Conservation (phyloP, 768 basidiomycete genomes). For the Boletus tomentosulus region DNA sequence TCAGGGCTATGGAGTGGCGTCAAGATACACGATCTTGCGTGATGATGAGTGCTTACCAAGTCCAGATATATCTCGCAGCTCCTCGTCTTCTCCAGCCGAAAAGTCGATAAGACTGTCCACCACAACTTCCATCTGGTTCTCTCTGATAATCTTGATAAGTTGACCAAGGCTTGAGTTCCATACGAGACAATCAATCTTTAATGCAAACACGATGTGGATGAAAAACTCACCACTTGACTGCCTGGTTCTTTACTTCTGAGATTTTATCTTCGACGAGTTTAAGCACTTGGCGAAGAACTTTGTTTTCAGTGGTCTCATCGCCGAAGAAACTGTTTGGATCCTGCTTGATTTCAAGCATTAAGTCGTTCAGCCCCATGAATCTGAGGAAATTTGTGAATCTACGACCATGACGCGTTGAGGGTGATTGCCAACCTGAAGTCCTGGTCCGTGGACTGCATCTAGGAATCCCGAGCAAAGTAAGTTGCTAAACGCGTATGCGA, state of each 20-base stretch:
- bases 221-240: constrained; percentile 80
- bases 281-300: constrained; percentile 80
- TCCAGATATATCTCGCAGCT: constrained; percentile 89
- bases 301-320: constrained; percentile 83
- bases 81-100: constrained; percentile 84
- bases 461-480: constrained; percentile 9
- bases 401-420: constrained; percentile 13
- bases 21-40: neutral
- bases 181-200: neutral
- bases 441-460: constrained; percentile 92
- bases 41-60: constrained; percentile 51
- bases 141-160: constrained; percentile 84
- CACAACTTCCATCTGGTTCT: constrained; percentile 77
- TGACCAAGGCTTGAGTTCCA: constrained; percentile 69
- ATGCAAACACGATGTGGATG: neutral
- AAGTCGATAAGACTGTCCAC: constrained; percentile 88
- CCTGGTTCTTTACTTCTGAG: constrained; percentile 97
- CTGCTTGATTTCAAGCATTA: constrained; percentile 83
- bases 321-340: constrained; percentile 72
- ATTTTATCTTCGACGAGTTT: constrained; percentile 90
- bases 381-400: constrained; percentile 38
- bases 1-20: constrained; percentile 59
- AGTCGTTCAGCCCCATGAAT: constrained; percentile 95
- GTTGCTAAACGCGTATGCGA: neutral
- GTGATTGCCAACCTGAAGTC: constrained; percentile 65